Evolutionary conservation across 169 alveolate genomes (phyloP).

Genomic region (Perkinsus olseni): DNA sequence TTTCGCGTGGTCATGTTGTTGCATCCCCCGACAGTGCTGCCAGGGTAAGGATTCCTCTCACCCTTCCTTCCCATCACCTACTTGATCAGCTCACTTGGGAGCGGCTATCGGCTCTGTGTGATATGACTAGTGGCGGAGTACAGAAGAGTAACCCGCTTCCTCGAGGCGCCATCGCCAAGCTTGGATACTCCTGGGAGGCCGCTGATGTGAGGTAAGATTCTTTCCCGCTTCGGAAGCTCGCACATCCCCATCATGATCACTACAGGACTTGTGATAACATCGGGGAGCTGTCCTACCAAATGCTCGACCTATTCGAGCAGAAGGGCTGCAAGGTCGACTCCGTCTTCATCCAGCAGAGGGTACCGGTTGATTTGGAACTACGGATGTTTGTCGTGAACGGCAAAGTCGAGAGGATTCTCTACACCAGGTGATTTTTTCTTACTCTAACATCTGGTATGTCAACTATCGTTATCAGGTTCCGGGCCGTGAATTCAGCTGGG

Average conservation of each 20-base stretch:
- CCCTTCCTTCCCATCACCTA: not conserved
- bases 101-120: not conserved
- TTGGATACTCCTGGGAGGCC: not conserved
- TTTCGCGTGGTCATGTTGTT: not conserved
- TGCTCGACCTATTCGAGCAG: not conserved
- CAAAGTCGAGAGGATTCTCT: not conserved
- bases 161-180: not conserved
- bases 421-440: not conserved
- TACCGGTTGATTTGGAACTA: not conserved
- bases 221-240: not conserved
- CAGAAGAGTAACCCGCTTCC: not conserved
- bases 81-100: not conserved
- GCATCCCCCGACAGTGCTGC: not conserved
- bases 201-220: not conserved
- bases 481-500: not conserved
- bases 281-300: not conserved
- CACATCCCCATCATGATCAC: not conserved
- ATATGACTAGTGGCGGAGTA: not conserved
- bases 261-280: not conserved
- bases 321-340: constrained; percentile 1
- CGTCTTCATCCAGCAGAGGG: not conserved
- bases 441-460: too few relatives aligned
- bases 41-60: not conserved
- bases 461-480: not conserved
- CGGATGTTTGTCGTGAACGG: not conserved